Conservation (phyloP, 129 eudicot genomes). For the Logfia minima region DNA sequence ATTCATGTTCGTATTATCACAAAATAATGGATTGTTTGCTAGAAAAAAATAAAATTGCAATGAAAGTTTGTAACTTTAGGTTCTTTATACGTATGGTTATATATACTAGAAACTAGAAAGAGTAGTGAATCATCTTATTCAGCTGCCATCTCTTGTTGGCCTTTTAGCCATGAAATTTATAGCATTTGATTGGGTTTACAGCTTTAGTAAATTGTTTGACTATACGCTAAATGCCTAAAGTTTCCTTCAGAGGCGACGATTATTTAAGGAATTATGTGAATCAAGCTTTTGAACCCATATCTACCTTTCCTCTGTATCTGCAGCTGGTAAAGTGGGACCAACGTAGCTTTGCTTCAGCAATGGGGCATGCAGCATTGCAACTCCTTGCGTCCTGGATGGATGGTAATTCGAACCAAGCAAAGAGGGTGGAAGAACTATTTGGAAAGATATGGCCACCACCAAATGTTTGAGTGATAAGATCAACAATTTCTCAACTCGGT, state of each 20-base stretch:
- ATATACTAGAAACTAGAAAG: too few relatives aligned
- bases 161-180: background rate
- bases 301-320: constrained; percentile 5
- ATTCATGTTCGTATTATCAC: too few relatives aligned
- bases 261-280: background rate
- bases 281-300: background rate
- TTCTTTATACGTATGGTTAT: background rate
- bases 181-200: background rate
- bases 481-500: background rate
- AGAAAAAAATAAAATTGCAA: background rate
- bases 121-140: background rate
- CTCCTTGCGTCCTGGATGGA: constrained; percentile 81
- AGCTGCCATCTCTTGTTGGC: background rate
- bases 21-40: background rate
- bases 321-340: constrained; percentile 98
- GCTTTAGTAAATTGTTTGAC: background rate
- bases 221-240: background rate
- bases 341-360: constrained; percentile 72
- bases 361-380: constrained; percentile 92
- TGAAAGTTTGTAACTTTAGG: background rate
- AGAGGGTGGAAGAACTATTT: constrained; percentile 76
- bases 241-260: background rate
- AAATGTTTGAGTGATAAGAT: constrained; percentile 50
- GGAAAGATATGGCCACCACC: constrained; percentile 99
- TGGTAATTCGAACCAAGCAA: constrained; percentile 70